Evolutionary conservation across 179 eudicot species (phyloP).

Genomic region (Beta corolliflora): DNA sequence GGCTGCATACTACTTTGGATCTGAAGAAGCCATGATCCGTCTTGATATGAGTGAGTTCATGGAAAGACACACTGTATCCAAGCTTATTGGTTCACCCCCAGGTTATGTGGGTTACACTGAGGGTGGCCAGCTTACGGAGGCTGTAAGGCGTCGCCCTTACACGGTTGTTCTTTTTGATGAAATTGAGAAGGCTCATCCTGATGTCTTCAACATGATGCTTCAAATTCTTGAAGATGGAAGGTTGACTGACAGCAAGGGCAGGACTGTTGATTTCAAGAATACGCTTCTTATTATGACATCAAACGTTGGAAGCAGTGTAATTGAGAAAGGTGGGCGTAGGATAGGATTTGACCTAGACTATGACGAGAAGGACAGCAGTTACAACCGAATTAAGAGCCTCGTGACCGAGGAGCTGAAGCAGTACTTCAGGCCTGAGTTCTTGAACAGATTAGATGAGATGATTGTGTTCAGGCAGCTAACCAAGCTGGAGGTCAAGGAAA

Average conservation of each 20-base stretch:
- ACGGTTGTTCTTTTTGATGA: slow-evolving; percentile 86
- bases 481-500: slow-evolving; percentile 81
- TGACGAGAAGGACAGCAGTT: slow-evolving; percentile 67
- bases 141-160: slow-evolving; percentile 81
- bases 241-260: slow-evolving; percentile 87
- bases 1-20: slow-evolving; percentile 85
- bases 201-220: slow-evolving; percentile 93
- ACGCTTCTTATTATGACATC: slow-evolving; percentile 94
- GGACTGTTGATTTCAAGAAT: slow-evolving; percentile 90
- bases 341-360: slow-evolving; percentile 67
- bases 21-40: slow-evolving; percentile 87
- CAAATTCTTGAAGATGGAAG: slow-evolving; percentile 95
- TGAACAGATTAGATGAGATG: slow-evolving; percentile 89
- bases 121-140: slow-evolving; percentile 94
- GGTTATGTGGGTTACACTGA: slow-evolving; percentile 94
- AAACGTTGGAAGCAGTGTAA: slow-evolving; percentile 86
- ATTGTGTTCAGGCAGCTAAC: slow-evolving; percentile 87
- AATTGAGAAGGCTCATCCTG: slow-evolving; percentile 96
- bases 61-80: slow-evolving; percentile 94
- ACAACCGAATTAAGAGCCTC: slow-evolving; percentile 67
- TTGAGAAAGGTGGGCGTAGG: slow-evolving; percentile 70
- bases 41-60: slow-evolving; percentile 99
- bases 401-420: slow-evolving; percentile 83
- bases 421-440: slow-evolving; percentile 82
- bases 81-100: slow-evolving; percentile 91